phyloP scores from a whole-genome alignment of 2,329 filamentous ascomycete species.

The Trichoderma oligosporum region DNA sequence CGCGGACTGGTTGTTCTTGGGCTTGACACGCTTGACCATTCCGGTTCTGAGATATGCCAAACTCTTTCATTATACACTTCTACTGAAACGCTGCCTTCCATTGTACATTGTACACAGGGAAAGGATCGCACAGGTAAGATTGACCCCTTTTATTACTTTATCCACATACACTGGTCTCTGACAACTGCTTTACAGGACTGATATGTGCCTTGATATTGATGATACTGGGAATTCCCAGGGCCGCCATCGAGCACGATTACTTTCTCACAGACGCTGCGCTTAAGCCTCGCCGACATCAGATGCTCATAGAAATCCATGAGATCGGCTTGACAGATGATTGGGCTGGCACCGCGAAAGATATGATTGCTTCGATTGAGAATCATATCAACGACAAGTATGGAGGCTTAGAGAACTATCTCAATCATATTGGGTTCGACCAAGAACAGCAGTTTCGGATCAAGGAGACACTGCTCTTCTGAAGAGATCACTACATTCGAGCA shows the following conservation, averaged over 20 bases:
- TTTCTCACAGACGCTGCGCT: conserved; percentile 59
- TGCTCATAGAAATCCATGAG: conserved; percentile 63
- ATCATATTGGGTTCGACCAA: conserved; percentile 54
- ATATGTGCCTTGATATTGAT: conserved; percentile 65
- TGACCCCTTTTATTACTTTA: not conserved
- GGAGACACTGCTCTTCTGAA: conserved; percentile 42
- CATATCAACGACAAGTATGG: conserved; percentile 63
- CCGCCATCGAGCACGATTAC: conserved; percentile 70
- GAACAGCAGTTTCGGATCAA: conserved; percentile 41
- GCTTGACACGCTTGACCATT: conserved; percentile 65
- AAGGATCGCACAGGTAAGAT: conserved; percentile 62
- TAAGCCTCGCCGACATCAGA: conserved; percentile 55
- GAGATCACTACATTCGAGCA: not conserved
- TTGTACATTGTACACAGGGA: conserved; percentile 84
- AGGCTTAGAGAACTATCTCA: conserved; percentile 62
- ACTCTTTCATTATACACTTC: conserved; percentile 31
- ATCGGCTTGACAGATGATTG: conserved; percentile 74
- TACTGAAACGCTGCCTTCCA: conserved; percentile 52
- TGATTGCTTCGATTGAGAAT: conserved; percentile 55
- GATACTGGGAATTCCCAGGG: conserved; percentile 52
- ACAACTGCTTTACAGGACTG: conserved; percentile 50
- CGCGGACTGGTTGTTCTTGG: conserved; percentile 69
- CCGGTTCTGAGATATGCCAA: conserved; percentile 55
- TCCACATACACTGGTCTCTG: not conserved
- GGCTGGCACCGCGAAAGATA: conserved; percentile 59